Base-by-base conservation (phyloP, 1,284 basidiomycete species). In the Apiotrichum domesticum region DNA sequence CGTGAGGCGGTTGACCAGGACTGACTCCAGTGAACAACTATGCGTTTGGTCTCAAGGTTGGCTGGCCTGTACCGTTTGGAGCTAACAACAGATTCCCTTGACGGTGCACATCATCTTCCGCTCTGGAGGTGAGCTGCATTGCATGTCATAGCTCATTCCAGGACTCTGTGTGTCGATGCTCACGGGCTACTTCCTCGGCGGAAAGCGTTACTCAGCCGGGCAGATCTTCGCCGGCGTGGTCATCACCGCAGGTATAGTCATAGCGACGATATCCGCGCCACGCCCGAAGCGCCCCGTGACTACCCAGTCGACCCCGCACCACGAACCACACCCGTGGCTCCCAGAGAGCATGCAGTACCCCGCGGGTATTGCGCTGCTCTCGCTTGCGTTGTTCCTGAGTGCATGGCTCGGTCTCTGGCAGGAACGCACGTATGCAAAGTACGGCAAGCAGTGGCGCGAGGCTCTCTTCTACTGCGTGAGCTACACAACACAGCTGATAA, bases 81-180 rank as follows among this genome's bases (percentile, higher is more conserved):
- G 21, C 63, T 62, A 34, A 62, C 42, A 84, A 67, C 76, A 82
- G 57, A 87, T 96, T 56, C 92, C 93, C 13, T 90, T 96, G 84
- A 79, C 89, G 0, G 87, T 97, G 1, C 93, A 97, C 73, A 96
- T 97, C 72, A 89, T 97, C 57, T 97, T 96, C 70, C 81, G 93
- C 40, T 91, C 88, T 65, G 92, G 89, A 1, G 93, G 92, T n/a
- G 76, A 90, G 67, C 81, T 87, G n/a, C 77, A 90, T 47, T 88
- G 6, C 13, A n/a, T 3, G 4, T 5, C 5, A 4, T 2, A 42
- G 13, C 56, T 58, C 21, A 56, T 34, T n/a, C 47, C 52, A 72
- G 75, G 75, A 2, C 69, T 79, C 6, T 74, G 74, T 51, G 71
- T 78, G 1, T 77, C 74, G 10, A 78, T 78, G 75, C 48, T 74